Evolutionary conservation across 139 green algal genomes (phyloP), one percentile per base, ranked within the genome.

Genomic region (Nannochloris sp.): DNA sequence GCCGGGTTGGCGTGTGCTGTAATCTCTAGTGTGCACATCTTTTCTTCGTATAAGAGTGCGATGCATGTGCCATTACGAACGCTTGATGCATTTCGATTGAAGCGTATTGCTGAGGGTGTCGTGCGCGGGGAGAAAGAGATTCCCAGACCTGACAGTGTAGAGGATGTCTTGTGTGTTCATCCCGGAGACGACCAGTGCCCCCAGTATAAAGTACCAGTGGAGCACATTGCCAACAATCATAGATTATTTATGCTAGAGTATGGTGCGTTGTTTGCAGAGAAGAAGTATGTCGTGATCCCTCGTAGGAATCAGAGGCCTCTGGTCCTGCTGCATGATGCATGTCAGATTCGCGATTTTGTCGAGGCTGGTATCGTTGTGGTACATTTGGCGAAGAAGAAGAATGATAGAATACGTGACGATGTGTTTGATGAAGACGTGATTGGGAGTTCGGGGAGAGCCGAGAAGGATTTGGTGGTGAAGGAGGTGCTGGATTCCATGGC

Each of bases 1-100:
- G 66, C 59, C 1, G 48, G 64, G 9, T 20, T 28, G 25, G 49
- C 63, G 30, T 80, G 71, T 56, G 63, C 58, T 13, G 45, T 26
- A 2, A 63, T 71, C 48, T 49, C 59, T 13, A 67, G 64, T 3
- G 45, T 77, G 16, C 78, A 83, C 58, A 51, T 64, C 45, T 63
- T 28, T 37, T 62, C 63, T 56, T 23, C 28, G 40, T 31, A 58
- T 55, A 50, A 31, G 28, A 67, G 59, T 36, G 70, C 59, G 20
- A 57, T 45, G 28, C 48, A 57, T 30, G 84, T 88, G 25, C 83
- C 83, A 1, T 70, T 89, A 28, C 56, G 73, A n/a, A 89, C 79
- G 2, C 72, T 89, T 61, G 89, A 87, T 67, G 66, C 67, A 25
- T 83, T 74, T 59, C 50, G 50, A 20, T 20, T 53, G 46, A 53